Conservation (phyloP, 441 rosid genomes). For the Breynia disticha region DNA sequence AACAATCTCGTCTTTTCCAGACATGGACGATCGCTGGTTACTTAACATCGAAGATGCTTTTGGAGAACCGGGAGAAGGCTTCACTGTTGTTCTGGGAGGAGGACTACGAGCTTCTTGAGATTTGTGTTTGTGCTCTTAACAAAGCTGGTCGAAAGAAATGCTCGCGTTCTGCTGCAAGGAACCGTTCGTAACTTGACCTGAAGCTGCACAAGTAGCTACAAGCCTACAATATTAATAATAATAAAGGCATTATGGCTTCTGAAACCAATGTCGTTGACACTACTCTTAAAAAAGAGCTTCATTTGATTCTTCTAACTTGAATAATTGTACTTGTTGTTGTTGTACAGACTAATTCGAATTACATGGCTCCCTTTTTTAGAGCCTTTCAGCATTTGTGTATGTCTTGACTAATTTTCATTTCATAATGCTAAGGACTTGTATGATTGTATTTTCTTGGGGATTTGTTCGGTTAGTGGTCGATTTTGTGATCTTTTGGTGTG, state of each 20-base stretch:
- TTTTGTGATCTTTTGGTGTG: too few species aligned
- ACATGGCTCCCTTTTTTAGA: slow-evolving; percentile 18
- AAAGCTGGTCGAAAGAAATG: slow-evolving; percentile 56
- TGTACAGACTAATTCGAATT: slow-evolving; percentile 4
- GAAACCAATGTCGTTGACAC: too few species aligned
- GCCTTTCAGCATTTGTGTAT: slow-evolving; percentile 7
- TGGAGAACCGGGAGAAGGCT: slow-evolving; percentile 31
- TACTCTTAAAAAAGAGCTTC: too few species aligned
- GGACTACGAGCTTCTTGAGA: slow-evolving; percentile 60
- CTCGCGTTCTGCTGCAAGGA: slow-evolving; percentile 41
- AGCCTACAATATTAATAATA: too few species aligned
- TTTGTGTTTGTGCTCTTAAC: slow-evolving; percentile 56
- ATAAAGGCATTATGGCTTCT: too few species aligned
- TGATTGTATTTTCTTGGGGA: too few species aligned
- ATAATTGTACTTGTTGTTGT: neutral
- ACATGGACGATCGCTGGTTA: slow-evolving; percentile 58
- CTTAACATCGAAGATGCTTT: slow-evolving; percentile 41
- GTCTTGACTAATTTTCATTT: too few species aligned
- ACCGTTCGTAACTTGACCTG: slow-evolving; percentile 4
- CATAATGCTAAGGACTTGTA: too few species aligned
- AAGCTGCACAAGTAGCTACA: neutral
- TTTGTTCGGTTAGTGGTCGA: too few species aligned
- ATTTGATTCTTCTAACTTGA: too few species aligned
- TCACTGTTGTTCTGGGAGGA: slow-evolving; percentile 37
- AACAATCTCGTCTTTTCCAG: slow-evolving; percentile 37